Conservation (phyloP, 306 rosid genomes). For the Dalbergia oliveri region DNA sequence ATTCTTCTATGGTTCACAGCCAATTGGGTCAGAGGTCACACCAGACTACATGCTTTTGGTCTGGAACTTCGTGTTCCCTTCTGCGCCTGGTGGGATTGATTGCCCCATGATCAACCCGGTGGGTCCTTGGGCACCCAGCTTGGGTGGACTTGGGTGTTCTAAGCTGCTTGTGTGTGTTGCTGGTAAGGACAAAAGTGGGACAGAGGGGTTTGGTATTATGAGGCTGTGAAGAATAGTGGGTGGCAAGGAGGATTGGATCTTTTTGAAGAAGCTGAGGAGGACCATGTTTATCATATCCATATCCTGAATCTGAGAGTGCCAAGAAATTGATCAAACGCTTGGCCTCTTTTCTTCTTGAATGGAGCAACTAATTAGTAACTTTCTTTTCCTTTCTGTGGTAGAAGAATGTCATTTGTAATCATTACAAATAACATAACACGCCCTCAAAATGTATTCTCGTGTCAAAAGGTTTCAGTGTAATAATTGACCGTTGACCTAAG, state of each 20-base stretch:
- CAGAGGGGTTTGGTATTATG: conserved; percentile 50
- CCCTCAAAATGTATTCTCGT: no score
- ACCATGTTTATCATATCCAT: conserved; percentile 40
- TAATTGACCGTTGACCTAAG: no score
- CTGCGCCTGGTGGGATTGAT: conserved; percentile 36
- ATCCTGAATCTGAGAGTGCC: conserved; percentile 14
- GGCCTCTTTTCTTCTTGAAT: conserved; percentile 24
- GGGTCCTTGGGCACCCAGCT: conserved; percentile 39
- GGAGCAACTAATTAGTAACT: neutral
- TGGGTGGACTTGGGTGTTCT: conserved; percentile 52
- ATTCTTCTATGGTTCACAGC: conserved; percentile 38
- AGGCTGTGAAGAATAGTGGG: conserved; percentile 47
- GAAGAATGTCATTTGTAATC: no score
- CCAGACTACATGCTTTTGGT: neutral
- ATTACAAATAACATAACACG: no score
- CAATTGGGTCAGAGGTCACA: conserved; percentile 18
- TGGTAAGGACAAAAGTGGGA: conserved; percentile 38
- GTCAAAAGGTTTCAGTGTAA: no score
- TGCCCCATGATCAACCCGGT: conserved; percentile 46
- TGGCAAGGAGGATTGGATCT: conserved; percentile 49
- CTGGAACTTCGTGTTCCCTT: conserved; percentile 21
- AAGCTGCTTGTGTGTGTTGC: conserved; percentile 48
- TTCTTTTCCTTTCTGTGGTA: no score
- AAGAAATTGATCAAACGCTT: neutral
- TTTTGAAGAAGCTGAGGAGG: conserved; percentile 43